Evolutionary conservation across 208 protist genomes (phyloP).

Genomic region (Zelonia costaricensis): DNA sequence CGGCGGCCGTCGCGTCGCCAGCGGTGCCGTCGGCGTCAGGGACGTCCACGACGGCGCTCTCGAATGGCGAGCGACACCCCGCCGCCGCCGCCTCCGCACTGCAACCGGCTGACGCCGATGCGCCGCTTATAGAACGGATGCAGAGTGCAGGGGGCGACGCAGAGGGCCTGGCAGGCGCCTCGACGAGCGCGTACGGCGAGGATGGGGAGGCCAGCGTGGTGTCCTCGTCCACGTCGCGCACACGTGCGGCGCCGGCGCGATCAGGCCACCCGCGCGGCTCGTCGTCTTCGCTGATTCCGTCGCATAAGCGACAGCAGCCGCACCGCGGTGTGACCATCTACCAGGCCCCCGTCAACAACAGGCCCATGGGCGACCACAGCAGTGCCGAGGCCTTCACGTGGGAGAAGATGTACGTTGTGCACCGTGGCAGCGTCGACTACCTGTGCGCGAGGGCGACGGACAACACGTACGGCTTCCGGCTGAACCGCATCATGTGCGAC

Average conservation of each 20-base stretch:
- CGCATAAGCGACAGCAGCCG: constrained; percentile 32
- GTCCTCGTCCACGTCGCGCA: neutral
- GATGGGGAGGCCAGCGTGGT: constrained; percentile 1
- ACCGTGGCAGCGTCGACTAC: constrained; percentile 64
- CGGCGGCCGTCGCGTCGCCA: too few species aligned
- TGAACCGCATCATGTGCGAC: constrained; percentile 61
- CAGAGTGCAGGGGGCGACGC: neutral
- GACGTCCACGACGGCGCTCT: too few species aligned
- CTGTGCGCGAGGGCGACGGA: constrained; percentile 43
- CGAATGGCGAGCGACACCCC: neutral
- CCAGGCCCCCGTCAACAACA: constrained; percentile 26
- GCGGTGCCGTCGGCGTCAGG: too few species aligned
- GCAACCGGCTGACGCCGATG: too few species aligned
- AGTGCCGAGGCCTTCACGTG: constrained; percentile 74
- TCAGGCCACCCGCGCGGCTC: neutral
- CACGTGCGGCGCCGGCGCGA: neutral
- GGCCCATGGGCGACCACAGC: constrained; percentile 27
- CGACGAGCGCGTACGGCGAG: neutral
- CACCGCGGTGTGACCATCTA: constrained; percentile 45
- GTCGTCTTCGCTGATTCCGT: constrained; percentile 7
- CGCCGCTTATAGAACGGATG: neutral
- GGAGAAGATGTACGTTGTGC: constrained; percentile 60
- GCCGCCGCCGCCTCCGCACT: too few species aligned
- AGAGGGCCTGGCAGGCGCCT: neutral
- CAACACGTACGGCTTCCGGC: constrained; percentile 71